Base-by-base conservation (phyloP, 1,284 basidiomycete species). In the Mycosarcoma mackinlayi region DNA sequence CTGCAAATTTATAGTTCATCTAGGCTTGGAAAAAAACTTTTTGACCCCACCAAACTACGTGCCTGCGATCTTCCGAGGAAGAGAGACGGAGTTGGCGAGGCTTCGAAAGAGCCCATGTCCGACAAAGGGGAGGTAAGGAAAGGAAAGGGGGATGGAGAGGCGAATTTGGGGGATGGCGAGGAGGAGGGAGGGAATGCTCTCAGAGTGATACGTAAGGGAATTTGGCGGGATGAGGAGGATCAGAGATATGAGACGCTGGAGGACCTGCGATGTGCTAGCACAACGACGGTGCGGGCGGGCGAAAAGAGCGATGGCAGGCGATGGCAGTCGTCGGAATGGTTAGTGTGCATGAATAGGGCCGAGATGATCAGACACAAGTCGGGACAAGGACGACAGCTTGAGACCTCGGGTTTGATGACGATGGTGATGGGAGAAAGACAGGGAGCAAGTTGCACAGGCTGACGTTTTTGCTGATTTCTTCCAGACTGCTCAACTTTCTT, bases 31-130 rank as follows among this genome's bases (percentile, higher is more conserved):
- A 23, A n/a, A 35, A 25, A 47, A 64, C 67, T 70, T 70, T 70
- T 70, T 70, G 67, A 70, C 67, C 67, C 67, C 67, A 51, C 31
- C 13, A 70, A 70, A 45, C 67, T 70, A 70, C 49, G 23, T 56
- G 67, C 67, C 67, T 70, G 33, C 67, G 25, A 70, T 70, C 56
- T 48, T 10, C 7, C 19, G 31, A 49, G 30, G 27, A 14, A 47
- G 47, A 68, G 67, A 70, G 67, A 19, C 67, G 51, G 19, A 70
- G 61, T 41, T 57, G 33, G 40, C 47, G 67, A 57, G 67, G 67
- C 67, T 70, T 70, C 67, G 67, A 70, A 70, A 70, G 67, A 70
- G 67, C 67, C 65, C 19, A 19, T 6, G 23, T 19, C 1, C n/a
- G 30, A 25, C 27, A 45, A 28, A 16, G 31, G 44, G 24, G 25